A percentile compares a stretch with the other conserved stretches of the same genome.
phyloP scores from a whole-genome alignment of 352 stramenopile species.

The Phytophthora ramorum region DNA sequence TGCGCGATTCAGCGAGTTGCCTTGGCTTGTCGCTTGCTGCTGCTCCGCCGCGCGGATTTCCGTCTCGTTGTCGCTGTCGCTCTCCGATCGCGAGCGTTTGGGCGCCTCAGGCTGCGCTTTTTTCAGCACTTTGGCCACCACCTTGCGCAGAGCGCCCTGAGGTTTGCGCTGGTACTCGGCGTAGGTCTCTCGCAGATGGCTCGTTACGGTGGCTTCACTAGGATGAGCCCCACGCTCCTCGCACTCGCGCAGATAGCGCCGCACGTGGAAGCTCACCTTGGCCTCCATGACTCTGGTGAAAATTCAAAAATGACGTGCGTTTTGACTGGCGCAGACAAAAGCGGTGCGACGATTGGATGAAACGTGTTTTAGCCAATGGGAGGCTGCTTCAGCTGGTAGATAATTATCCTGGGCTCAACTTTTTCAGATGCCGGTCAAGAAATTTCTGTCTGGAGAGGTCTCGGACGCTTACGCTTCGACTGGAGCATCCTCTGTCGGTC shows the following conservation, averaged over 20 bases:
- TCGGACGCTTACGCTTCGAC: background rate
- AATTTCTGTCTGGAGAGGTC: too few species aligned
- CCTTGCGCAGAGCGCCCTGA: conserved; percentile 64
- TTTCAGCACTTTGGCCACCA: conserved; percentile 78
- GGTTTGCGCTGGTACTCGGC: conserved; percentile 90
- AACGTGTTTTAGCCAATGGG: background rate
- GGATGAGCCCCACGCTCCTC: conserved; percentile 65
- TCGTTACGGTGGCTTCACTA: conserved; percentile 67
- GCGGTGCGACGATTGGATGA: background rate
- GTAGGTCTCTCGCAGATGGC: conserved; percentile 76
- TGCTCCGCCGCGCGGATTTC: conserved; percentile 56
- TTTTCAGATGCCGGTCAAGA: too few species aligned
- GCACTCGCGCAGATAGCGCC: conserved; percentile 83
- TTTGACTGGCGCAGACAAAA: background rate
- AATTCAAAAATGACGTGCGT: background rate
- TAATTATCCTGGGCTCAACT: too few species aligned
- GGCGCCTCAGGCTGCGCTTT: conserved; percentile 46
- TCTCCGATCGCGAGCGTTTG: conserved; percentile 70
- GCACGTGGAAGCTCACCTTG: conserved; percentile 90
- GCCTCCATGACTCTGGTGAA: conserved; percentile 63
- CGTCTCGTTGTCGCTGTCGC: conserved; percentile 73
- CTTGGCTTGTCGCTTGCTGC: conserved; percentile 37
- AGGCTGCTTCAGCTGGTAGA: background rate
- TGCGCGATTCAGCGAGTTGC: conserved; percentile 80
- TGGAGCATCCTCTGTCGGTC: background rate